Evolutionary conservation across 768 basidiomycete genomes (phyloP), one percentile per base, ranked within the genome.

Genomic region (Amyloporia xantha): DNA sequence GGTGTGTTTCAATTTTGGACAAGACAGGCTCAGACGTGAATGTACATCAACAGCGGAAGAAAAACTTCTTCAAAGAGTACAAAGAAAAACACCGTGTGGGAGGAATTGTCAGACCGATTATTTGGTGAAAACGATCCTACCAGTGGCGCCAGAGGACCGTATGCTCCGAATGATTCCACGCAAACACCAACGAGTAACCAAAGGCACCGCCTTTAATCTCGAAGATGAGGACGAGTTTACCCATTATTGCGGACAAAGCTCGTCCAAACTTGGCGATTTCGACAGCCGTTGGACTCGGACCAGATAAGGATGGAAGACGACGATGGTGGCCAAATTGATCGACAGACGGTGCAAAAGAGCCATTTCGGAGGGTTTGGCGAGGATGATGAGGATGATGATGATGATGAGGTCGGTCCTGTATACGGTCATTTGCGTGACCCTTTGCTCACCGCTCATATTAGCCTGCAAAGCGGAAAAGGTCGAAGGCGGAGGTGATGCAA

Each of bases 101-200:
- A 4, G 90, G 93, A 4, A 84, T 99, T 50, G 70, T 94, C 49
- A n/a, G 96, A 99, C 67, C 79, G 91, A 44, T 85, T 96, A 17
- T 97, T 98, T 62, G 96, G 96, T 69, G 96, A 99, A 77, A 84
- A 90, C 62, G 84, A 98, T 53, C 84, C 93, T 1, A 77, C 82
- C n/a, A 9, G 82, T 98, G 78, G 84, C 88, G n/a, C 72, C 92
- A 26, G 96, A 99, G 64, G 95, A 98, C 56, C 86, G 92, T 53
- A 97, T 97, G 85, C 75, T 97, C 30, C 92, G 95, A 66, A 85
- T 96, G 24, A 98, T 97, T 64, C 96, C 94, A 7, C 77, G 77
- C 55, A 94, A 98, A 67, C 73, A 91, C 51, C 90, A 94, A 62
- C 76, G 85, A 17, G 62, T 81, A 7, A 83, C 85, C 27, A 89